phyloP scores from a whole-genome alignment of 2,329 filamentous ascomycete genomes.

The Tolypocladium tundrense region DNA sequence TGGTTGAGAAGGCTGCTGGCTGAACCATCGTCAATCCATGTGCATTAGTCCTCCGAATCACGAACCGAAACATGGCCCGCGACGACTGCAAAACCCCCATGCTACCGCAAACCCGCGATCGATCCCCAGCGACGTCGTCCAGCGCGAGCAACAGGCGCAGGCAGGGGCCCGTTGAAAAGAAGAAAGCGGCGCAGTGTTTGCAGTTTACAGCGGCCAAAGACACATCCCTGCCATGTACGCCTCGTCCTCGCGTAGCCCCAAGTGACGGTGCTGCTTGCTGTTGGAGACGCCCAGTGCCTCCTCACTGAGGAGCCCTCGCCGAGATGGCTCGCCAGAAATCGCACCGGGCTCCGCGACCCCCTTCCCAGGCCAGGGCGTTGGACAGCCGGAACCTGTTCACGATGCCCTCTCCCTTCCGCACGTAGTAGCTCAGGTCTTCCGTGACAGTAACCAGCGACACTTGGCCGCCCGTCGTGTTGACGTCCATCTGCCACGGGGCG shows the following conservation, averaged over 20 bases:
- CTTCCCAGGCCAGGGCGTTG: conserved; percentile 36
- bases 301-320: not conserved
- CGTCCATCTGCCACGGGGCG: conserved; percentile 27
- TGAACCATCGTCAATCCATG: not conserved
- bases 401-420: conserved; percentile 14
- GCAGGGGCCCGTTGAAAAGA: not conserved
- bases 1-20: not conserved
- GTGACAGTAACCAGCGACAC: conserved; percentile 8
- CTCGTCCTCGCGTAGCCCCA: too few relatives aligned
- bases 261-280: too few relatives aligned
- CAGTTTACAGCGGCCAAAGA: not conserved
- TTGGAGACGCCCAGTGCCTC: too few relatives aligned
- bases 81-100: not conserved
- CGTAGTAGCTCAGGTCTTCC: conserved; percentile 13
- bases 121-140: not conserved
- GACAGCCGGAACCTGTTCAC: conserved; percentile 28
- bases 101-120: not conserved
- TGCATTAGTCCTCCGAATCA: not conserved
- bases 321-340: conserved; percentile 27
- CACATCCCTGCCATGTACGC: not conserved
- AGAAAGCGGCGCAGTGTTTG: not conserved
- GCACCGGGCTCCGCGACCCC: conserved; percentile 32
- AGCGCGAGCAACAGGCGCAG: not conserved
- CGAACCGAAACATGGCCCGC: not conserved
- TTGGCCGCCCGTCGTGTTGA: conserved; percentile 36